A percentile compares a stretch with the other conserved stretches of the same genome.
phyloP scores from a whole-genome alignment of 2,329 filamentous ascomycete species.

The Scytalidium lignicola region DNA sequence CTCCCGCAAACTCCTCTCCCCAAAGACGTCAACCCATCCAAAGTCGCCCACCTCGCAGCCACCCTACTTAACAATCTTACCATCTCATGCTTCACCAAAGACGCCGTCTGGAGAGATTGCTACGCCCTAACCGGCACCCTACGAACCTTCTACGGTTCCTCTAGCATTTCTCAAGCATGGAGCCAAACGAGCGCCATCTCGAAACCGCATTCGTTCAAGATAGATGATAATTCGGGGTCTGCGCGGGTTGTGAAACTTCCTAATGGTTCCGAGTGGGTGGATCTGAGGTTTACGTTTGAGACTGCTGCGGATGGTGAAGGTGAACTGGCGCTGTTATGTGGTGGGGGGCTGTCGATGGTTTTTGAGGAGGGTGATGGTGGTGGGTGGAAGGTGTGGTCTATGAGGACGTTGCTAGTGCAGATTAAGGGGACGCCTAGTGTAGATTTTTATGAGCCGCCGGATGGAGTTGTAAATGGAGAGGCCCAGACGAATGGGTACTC shows the following conservation, averaged over 20 bases:
- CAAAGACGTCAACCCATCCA: neutral
- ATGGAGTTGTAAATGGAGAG: neutral
- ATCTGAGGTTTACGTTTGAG: conserved; percentile 10
- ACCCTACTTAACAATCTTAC: neutral
- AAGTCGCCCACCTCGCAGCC: neutral
- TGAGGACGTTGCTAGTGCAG: conserved; percentile 11
- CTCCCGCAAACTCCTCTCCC: neutral
- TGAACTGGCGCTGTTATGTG: conserved; percentile 4
- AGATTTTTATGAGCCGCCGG: conserved; percentile 6
- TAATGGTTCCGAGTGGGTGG: conserved; percentile 4
- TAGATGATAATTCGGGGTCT: neutral
- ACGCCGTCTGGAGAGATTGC: conserved; percentile 11
- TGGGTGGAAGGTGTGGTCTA: conserved; percentile 11
- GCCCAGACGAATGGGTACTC: neutral
- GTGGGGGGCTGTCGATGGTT: conserved; percentile 7
- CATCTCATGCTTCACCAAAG: neutral
- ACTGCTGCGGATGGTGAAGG: neutral
- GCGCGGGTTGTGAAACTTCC: conserved; percentile 5
- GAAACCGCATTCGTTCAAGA: conserved; percentile 2
- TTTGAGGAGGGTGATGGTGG: conserved; percentile 1
- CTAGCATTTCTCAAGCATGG: conserved; percentile 7
- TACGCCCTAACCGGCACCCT: conserved; percentile 12
- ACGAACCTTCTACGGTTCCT: conserved; percentile 10
- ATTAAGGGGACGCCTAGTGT: conserved; percentile 6
- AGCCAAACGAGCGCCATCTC: conserved; percentile 2